Percentiles rank a stretch among this genome's conserved stretches.
phyloP scores from a whole-genome alignment of 2,329 filamentous ascomycete species.

The Aureobasidium subglaciale region DNA sequence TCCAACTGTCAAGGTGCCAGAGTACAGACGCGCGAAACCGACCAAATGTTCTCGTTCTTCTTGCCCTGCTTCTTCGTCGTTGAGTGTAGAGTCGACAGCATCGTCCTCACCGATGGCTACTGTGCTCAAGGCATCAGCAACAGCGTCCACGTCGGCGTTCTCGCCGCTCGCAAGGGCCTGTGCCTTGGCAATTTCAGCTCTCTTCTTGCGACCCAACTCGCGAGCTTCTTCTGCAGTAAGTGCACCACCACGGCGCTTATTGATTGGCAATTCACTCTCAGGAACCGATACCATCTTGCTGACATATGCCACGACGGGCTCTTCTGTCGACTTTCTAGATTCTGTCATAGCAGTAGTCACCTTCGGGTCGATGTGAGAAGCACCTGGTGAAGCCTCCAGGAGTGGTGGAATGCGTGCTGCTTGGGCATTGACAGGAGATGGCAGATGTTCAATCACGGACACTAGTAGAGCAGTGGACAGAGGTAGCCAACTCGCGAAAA shows the following conservation, averaged over 20 bases:
- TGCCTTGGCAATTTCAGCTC: constrained; percentile 77
- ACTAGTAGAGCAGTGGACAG: constrained; percentile 88
- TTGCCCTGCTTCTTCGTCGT: constrained; percentile 40
- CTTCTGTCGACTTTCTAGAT: constrained; percentile 63
- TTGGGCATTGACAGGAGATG: constrained; percentile 75
- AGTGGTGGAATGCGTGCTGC: constrained; percentile 71
- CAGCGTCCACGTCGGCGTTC: constrained; percentile 45
- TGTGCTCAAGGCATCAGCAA: constrained; percentile 55
- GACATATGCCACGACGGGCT: constrained; percentile 86
- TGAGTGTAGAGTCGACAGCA: constrained; percentile 17
- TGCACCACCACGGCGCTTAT: constrained; percentile 64
- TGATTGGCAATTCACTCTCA: constrained; percentile 83
- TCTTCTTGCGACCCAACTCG: constrained; percentile 79
- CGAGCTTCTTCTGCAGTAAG: constrained; percentile 85
- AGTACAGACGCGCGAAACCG: constrained; percentile 90
- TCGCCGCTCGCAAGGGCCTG: constrained; percentile 52
- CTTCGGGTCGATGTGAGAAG: constrained; percentile 58
- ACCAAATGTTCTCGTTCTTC: constrained; percentile 81
- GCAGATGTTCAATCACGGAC: constrained; percentile 87
- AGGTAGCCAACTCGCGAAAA: constrained; percentile 87
- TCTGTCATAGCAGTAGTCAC: constrained; percentile 75
- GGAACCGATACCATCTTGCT: constrained; percentile 98
- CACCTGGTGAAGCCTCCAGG: constrained; percentile 71
- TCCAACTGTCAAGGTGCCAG: constrained; percentile 79
- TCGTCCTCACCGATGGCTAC: constrained; percentile 51